Evolutionary conservation across 1,284 basidiomycete genomes (phyloP).

Genomic region (Rhodotorula sp.): DNA sequence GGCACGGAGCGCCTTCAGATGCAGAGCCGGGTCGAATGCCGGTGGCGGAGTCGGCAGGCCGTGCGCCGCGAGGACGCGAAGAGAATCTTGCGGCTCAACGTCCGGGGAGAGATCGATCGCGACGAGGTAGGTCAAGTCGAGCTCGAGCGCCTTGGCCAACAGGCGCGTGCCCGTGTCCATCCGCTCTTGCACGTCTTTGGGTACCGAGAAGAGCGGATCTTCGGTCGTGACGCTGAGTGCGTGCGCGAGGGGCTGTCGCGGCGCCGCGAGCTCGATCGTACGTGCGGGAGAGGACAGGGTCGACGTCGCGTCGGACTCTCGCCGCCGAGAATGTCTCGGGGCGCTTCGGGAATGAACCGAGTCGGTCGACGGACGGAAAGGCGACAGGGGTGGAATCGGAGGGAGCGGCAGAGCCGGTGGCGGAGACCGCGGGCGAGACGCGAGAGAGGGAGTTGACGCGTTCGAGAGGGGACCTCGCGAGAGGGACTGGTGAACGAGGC

Average conservation of each 20-base stretch:
- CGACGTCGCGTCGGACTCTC: conserved; percentile 2
- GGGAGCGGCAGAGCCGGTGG: conserved; percentile 9
- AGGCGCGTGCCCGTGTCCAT: conserved; percentile 43
- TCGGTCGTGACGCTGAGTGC: conserved; percentile 35
- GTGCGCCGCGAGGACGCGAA: conserved; percentile 39
- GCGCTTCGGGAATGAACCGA: neutral
- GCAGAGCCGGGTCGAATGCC: conserved; percentile 44
- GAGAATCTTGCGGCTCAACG: neutral
- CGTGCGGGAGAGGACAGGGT: conserved; percentile 21
- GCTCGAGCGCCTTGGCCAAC: conserved; percentile 40
- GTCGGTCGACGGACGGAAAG: neutral
- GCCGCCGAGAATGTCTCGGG: neutral
- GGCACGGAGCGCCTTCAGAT: conserved; percentile 42
- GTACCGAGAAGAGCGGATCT: conserved; percentile 32
- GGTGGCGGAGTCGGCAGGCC: conserved; percentile 41
- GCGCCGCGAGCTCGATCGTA: conserved; percentile 4
- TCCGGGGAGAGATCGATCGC: conserved; percentile 36
- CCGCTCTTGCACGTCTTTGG: conserved; percentile 40
- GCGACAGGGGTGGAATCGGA: neutral
- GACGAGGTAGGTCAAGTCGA: conserved; percentile 44
- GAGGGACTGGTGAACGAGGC: neutral
- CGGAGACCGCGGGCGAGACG: neutral
- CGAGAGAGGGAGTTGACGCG: neutral
- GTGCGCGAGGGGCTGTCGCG: conserved; percentile 18
- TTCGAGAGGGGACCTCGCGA: neutral